Conservation (phyloP, 805 yeast species). For the Clavispora asparagi region DNA sequence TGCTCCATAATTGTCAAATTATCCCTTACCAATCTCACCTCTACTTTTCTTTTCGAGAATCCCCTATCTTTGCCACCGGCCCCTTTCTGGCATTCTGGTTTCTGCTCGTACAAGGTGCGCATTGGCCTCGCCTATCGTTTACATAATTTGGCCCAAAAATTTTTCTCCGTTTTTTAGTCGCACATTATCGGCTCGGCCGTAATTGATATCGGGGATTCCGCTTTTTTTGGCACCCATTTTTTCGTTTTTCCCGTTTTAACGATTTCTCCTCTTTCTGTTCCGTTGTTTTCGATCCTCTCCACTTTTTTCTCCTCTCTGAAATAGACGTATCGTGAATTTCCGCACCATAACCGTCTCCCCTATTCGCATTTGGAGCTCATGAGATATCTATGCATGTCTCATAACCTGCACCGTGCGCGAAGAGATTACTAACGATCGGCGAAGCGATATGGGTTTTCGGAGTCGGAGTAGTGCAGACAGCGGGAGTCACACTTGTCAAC, state of each 20-base stretch:
- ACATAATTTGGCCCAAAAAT: too few species aligned
- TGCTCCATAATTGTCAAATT: too few species aligned
- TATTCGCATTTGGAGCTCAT: background rate
- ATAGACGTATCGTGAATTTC: too few species aligned
- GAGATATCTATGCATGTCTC: background rate
- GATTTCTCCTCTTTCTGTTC: too few species aligned
- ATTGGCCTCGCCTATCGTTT: background rate
- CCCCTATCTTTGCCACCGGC: too few species aligned
- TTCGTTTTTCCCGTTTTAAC: too few species aligned
- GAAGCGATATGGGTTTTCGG: background rate
- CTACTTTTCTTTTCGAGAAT: too few species aligned
- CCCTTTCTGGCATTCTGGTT: too few species aligned
- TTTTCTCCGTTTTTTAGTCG: background rate
- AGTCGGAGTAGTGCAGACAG: background rate
- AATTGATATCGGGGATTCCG: too few species aligned
- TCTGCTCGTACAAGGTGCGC: background rate
- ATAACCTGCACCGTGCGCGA: background rate
- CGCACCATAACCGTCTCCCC: background rate
- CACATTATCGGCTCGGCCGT: background rate
- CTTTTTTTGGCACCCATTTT: too few species aligned
- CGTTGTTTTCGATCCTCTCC: background rate
- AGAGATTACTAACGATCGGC: background rate
- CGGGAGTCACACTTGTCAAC: background rate
- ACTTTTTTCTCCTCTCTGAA: background rate
- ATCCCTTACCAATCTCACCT: too few species aligned